These are phyloP conservation scores for Pogostemon cablin DNA, from an alignment of 257 asterid species.

Conservation along the genomic window DNA sequence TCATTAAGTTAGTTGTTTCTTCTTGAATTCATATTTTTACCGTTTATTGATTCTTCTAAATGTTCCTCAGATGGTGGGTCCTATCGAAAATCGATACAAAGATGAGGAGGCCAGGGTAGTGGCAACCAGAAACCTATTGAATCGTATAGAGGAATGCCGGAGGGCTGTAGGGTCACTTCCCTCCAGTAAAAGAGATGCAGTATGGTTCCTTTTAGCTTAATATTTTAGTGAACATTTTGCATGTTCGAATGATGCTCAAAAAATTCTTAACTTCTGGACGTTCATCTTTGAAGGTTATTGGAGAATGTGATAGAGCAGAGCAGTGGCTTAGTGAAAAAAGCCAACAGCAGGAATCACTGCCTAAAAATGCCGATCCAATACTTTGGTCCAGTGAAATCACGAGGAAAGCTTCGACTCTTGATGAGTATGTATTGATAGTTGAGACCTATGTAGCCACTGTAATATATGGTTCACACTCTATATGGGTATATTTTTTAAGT, in stretches of 20 bases:
- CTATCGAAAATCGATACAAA: slow-evolving; percentile 77
- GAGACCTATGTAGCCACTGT: slow-evolving; percentile 21
- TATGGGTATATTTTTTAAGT: not conserved
- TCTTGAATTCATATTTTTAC: slow-evolving; percentile 11
- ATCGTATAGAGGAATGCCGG: slow-evolving; percentile 62
- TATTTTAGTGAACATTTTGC: slow-evolving; percentile 4
- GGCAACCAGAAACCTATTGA: slow-evolving; percentile 60
- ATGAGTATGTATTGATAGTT: slow-evolving; percentile 55
- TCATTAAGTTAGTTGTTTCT: slow-evolving; percentile 12
- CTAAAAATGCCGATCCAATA: slow-evolving; percentile 81
- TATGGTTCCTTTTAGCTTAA: slow-evolving; percentile 39
- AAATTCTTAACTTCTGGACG: slow-evolving; percentile 23
- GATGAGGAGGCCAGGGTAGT: slow-evolving; percentile 80
- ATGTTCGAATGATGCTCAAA: not conserved
- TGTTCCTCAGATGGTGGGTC: slow-evolving; percentile 72
- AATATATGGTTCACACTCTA: slow-evolving; percentile 20
- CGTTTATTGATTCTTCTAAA: slow-evolving; percentile 14
- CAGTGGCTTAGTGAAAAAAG: slow-evolving; percentile 77
- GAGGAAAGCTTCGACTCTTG: slow-evolving; percentile 63
- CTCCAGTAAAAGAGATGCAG: slow-evolving; percentile 68
- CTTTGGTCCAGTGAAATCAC: slow-evolving; percentile 75
- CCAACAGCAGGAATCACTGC: slow-evolving; percentile 77
- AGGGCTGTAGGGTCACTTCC: slow-evolving; percentile 68
- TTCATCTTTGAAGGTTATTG: slow-evolving; percentile 57
- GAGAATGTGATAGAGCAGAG: slow-evolving; percentile 79